These are phyloP conservation scores for Musa acuminata DNA, from an alignment of 176 grass and related monocot genomes.

Conservation along the genomic window DNA sequence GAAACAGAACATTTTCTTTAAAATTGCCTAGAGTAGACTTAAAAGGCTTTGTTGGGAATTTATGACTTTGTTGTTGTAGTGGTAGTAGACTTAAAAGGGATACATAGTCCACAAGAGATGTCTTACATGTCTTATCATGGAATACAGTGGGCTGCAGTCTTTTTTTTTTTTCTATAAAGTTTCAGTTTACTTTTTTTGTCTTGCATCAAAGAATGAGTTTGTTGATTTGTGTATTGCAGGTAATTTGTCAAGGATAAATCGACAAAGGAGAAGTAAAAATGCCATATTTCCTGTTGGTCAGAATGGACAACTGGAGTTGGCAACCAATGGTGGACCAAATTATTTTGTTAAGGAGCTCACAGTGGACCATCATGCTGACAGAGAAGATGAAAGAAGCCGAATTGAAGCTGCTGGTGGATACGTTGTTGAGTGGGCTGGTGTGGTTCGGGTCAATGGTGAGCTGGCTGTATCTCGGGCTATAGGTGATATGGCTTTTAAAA, in stretches of 20 bases:
- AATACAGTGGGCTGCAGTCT: neutral
- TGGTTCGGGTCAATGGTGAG: slow-evolving; percentile 71
- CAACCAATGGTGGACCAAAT: slow-evolving; percentile 41
- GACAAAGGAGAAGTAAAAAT: slow-evolving; percentile 44
- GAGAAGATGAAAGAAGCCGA: slow-evolving; percentile 88
- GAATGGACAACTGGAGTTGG: slow-evolving; percentile 31
- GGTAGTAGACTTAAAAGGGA: neutral
- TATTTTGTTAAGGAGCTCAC: slow-evolving; percentile 81
- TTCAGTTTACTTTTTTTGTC: slow-evolving; percentile 3
- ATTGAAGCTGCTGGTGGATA: slow-evolving; percentile 81
- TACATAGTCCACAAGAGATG: neutral
- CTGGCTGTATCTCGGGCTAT: slow-evolving; percentile 87
- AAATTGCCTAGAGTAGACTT: neutral
- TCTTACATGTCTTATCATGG: no score
- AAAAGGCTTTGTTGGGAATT: neutral
- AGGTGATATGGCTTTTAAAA: slow-evolving; percentile 76
- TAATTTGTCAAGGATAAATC: slow-evolving; percentile 18
- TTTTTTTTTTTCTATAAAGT: slow-evolving; percentile 26
- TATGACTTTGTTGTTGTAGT: neutral
- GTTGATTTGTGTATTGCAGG: slow-evolving; percentile 31
- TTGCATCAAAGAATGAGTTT: slow-evolving; percentile 16
- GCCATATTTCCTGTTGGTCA: slow-evolving; percentile 14
- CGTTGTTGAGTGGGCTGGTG: slow-evolving; percentile 86
- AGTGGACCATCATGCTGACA: slow-evolving; percentile 87
- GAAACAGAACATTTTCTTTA: no score